Evolutionary conservation across 192 early-diverging fungal genomes (phyloP).

Genomic region (Coemansia sp.): DNA sequence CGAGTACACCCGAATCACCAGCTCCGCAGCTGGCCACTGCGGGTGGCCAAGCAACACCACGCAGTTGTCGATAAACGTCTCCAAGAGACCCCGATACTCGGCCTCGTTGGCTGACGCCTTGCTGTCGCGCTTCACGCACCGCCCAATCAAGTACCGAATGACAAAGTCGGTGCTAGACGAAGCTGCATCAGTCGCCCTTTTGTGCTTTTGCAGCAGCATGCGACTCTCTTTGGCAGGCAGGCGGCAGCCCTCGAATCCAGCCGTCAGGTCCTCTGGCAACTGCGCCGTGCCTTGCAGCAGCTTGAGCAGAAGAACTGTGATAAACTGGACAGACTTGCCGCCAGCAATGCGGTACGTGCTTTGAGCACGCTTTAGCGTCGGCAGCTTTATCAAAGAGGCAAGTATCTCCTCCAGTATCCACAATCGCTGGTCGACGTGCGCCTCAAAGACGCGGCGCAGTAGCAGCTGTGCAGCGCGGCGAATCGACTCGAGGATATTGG

Average conservation of each 20-base stretch:
- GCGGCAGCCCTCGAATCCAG: conserved; percentile 29
- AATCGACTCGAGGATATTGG: conserved; percentile 40
- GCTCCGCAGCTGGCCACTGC: conserved; percentile 90
- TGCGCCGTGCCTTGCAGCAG: conserved; percentile 60
- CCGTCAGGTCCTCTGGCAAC: conserved; percentile 39
- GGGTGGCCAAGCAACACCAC: conserved; percentile 74
- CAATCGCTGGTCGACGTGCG: conserved; percentile 59
- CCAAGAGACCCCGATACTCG: conserved; percentile 76
- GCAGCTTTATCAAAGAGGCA: conserved; percentile 70
- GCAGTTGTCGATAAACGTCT: conserved; percentile 74
- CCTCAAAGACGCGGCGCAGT: conserved; percentile 42
- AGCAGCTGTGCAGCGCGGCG: conserved; percentile 45
- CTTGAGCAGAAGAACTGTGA: conserved; percentile 72
- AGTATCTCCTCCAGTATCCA: conserved; percentile 92
- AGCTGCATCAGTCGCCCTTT: conserved; percentile 58
- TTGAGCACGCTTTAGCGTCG: conserved; percentile 57
- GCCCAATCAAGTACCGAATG: conserved; percentile 64
- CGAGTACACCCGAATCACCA: conserved; percentile 68
- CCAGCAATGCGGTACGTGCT: conserved; percentile 64
- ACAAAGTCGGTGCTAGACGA: conserved; percentile 60
- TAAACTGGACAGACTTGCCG: conserved; percentile 71
- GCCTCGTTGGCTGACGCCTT: conserved; percentile 58
- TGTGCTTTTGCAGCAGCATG: conserved; percentile 42
- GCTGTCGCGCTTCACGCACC: conserved; percentile 56
- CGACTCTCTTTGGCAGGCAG: conserved; percentile 41